Base-by-base conservation (phyloP, 2,329 filamentous ascomycete species). In the Westerdykella ornata region DNA sequence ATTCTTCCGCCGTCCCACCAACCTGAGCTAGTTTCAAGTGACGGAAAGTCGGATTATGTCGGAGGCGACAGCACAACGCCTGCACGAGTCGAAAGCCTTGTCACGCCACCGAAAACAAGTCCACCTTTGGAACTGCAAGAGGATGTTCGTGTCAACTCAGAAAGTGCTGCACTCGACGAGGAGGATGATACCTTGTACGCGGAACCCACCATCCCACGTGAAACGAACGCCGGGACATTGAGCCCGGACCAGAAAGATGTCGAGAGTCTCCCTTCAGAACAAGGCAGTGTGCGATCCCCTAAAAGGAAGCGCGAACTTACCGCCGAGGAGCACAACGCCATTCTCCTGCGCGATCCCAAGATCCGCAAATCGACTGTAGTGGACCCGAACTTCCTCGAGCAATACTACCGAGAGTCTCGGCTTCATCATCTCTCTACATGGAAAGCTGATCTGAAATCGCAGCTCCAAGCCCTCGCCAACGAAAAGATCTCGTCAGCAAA, bases 351-450 rank as follows among this genome's bases (percentile, higher is more conserved):
- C 2, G 88, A 97, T 56, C 88, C 92, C 2, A 81, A 82, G 26
- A 80, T 95, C 53, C 80, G 87, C 44, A 92, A 94, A 57, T 88
- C 88, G 0, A 94, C 89, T 1, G 88, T 88, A 1, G 85, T 88
- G 7, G 94, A 98, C 51, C 92, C 94, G 0, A 82, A 92, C 28
- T 98, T 98, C 46, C 72, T 98, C 1, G 85, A 90, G 49, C 89
- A 97, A 47, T 98, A 87, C 59, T 98, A 97, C 60, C 85, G 88
- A 4, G 89, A 97, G 67, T 97, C 90, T 46, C 83, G 92, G 17
- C 73, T 98, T 15, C 94, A 98, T 65, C 92, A 98, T 60, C 71
- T 98, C 0, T 96, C 90, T 0, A 88, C 87, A 1, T 97, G 92
- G 94, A 98, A 97, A 71, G 85, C 90, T 1, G 86, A 94, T 45